phyloP scores from a whole-genome alignment of 2,329 filamentous ascomycete species.

The Fusarium pilosicola region DNA sequence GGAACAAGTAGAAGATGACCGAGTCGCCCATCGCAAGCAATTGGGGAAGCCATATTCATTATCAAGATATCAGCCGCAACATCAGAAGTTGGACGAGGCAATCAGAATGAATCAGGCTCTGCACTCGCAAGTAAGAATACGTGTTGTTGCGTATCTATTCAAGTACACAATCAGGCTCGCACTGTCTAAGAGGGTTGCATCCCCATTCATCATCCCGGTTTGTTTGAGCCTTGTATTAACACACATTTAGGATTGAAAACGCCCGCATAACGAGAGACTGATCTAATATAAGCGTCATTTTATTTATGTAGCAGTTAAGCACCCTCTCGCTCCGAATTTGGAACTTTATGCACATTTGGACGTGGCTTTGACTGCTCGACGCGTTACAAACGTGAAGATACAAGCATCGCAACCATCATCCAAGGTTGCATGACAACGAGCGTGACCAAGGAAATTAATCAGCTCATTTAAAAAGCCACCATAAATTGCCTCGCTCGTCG shows the following conservation, averaged over 20 bases:
- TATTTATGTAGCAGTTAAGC: background rate
- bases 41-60: background rate
- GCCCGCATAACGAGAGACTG: background rate
- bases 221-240: background rate
- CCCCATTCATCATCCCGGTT: background rate
- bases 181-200: background rate
- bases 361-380: too few relatives aligned
- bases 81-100: background rate
- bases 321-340: too few relatives aligned
- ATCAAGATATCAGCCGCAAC: background rate
- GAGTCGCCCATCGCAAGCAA: background rate
- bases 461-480: background rate
- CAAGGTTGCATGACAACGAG: background rate
- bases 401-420: background rate
- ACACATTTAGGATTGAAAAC: fast-evolving
- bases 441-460: background rate
- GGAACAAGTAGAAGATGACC: background rate
- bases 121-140: background rate
- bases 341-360: background rate
- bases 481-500: background rate
- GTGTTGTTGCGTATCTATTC: background rate
- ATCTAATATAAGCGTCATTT: fast-evolving
- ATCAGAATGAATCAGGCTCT: background rate
- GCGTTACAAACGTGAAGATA: background rate
- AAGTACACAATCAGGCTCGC: background rate